These are phyloP conservation scores for Candida cerambycidarum DNA, from an alignment of 805 yeast genomes.

Conservation along the genomic window DNA sequence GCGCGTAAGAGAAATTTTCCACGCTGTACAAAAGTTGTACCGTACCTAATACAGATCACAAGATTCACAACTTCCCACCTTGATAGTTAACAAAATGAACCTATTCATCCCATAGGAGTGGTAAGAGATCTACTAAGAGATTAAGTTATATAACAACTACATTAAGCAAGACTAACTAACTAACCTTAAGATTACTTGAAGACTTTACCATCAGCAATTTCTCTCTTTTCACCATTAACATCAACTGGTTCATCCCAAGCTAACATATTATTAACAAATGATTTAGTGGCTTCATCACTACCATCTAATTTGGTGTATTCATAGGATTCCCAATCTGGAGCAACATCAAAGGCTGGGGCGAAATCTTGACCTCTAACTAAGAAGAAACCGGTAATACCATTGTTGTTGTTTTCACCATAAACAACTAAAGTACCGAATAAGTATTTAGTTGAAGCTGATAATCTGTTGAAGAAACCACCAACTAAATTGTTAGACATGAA, in stretches of 20 bases:
- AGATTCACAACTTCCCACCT: too few species aligned
- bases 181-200: slow-evolving; percentile 65
- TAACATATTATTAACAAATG: slow-evolving; percentile 85
- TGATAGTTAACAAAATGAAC: too few species aligned
- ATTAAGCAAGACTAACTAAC: neutral
- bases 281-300: slow-evolving; percentile 71
- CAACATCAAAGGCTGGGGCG: slow-evolving; percentile 93
- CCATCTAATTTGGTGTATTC: slow-evolving; percentile 79
- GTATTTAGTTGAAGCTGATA: slow-evolving; percentile 87
- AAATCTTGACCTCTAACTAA: slow-evolving; percentile 92
- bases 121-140: too few species aligned
- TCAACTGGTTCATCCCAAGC: slow-evolving; percentile 96
- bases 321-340: slow-evolving; percentile 99
- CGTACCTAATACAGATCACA: too few species aligned
- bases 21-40: too few species aligned
- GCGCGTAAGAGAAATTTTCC: too few species aligned
- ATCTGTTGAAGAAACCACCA: slow-evolving; percentile 98
- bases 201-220: slow-evolving; percentile 97
- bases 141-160: neutral
- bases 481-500: slow-evolving; percentile 98
- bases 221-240: slow-evolving; percentile 76
- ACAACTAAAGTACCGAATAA: slow-evolving; percentile 92
- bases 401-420: slow-evolving; percentile 97
- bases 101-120: too few species aligned
- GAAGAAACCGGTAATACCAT: slow-evolving; percentile 95